Evolutionary conservation across 2,329 filamentous ascomycete genomes (phyloP).

Genomic region (Hysterium pulicare): DNA sequence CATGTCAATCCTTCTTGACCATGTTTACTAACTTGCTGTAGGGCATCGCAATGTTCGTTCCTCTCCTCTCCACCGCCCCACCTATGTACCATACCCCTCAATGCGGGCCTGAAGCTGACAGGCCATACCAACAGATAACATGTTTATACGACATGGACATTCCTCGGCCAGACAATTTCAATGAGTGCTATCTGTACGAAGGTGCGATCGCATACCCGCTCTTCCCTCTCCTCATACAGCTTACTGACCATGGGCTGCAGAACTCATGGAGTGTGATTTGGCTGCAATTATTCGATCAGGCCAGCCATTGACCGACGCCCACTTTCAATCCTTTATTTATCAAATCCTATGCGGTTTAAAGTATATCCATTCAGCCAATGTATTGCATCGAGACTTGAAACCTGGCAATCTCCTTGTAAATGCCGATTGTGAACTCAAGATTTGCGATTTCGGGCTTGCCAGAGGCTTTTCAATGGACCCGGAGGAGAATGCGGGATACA

Average conservation of each 20-base stretch:
- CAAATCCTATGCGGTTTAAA: conserved; percentile 98
- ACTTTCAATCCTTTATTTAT: conserved; percentile 99
- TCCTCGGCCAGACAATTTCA: conserved; percentile 94
- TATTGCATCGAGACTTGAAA: conserved; percentile 94
- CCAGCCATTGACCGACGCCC: conserved; percentile 93
- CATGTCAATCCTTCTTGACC: background rate
- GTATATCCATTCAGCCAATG: conserved; percentile 98
- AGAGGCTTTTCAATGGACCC: conserved; percentile 96
- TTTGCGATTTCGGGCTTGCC: conserved; percentile 95
- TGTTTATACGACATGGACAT: conserved; percentile 99
- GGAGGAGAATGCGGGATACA: conserved; percentile 97
- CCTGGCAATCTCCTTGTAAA: conserved; percentile 97
- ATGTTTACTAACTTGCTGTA: conserved; percentile 22
- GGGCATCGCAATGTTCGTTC: conserved; percentile 47
- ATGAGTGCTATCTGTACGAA: conserved; percentile 98
- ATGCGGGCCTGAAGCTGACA: conserved; percentile 35
- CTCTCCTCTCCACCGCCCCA: conserved; percentile 31
- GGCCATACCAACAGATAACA: conserved; percentile 67
- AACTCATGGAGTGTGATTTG: conserved; percentile 98
- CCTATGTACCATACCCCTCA: conserved; percentile 57
- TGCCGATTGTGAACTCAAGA: conserved; percentile 98
- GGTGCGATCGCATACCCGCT: conserved; percentile 58
- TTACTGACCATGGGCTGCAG: conserved; percentile 46
- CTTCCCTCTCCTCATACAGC: background rate
- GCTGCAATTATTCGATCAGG: conserved; percentile 97